Evolutionary conservation across 2,329 filamentous ascomycete genomes (phyloP).

Genomic region (Aureobasidium lini): DNA sequence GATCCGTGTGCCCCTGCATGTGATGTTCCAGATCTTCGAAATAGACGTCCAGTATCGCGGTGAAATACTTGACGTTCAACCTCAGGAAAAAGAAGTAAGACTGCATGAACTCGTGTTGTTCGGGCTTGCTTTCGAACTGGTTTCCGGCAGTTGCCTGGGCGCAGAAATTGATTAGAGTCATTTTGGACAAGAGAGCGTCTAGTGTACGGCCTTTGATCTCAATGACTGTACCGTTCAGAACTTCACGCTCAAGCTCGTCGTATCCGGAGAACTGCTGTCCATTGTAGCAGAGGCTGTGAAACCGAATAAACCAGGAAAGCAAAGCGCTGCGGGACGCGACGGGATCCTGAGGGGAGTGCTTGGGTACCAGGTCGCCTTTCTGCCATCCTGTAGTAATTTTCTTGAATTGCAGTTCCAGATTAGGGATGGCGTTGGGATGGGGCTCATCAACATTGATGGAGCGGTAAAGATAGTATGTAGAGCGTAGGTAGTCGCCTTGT

Average conservation of each 20-base stretch:
- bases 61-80: constrained; percentile 72
- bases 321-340: constrained; percentile 58
- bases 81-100: constrained; percentile 58
- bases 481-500: constrained; percentile 70
- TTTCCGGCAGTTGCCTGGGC: constrained; percentile 66
- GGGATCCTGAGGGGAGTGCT: constrained; percentile 30
- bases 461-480: constrained; percentile 84
- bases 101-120: constrained; percentile 27
- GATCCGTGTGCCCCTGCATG: constrained; percentile 15
- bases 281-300: constrained; percentile 78
- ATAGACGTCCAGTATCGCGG: constrained; percentile 62
- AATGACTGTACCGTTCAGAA: constrained; percentile 68
- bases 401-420: constrained; percentile 73
- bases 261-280: constrained; percentile 68
- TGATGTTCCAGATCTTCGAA: constrained; percentile 40
- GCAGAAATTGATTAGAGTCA: constrained; percentile 78
- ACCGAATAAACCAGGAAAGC: constrained; percentile 71
- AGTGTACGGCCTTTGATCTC: constrained; percentile 63
- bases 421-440: constrained; percentile 64
- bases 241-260: constrained; percentile 76
- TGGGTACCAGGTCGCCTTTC: constrained; percentile 45
- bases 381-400: constrained; percentile 53
- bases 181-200: constrained; percentile 62
- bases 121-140: constrained; percentile 49
- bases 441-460: constrained; percentile 68